Base-by-base conservation (phyloP, 2,329 filamentous ascomycete species). In the Trichothecium sympodiale region DNA sequence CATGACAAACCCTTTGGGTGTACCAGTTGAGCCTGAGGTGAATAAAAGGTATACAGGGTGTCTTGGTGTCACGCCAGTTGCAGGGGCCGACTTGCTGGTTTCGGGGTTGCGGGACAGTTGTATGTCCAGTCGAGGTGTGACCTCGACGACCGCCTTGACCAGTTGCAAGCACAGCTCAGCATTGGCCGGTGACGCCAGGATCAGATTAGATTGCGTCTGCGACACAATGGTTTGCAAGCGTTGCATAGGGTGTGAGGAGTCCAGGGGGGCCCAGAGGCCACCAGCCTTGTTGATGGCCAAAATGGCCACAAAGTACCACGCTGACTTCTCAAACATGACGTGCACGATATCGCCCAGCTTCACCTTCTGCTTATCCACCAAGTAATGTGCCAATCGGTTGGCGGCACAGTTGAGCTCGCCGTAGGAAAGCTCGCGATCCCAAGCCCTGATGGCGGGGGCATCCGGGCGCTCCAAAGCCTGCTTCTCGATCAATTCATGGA, bases 381-480 rank as follows among this genome's bases (percentile, higher is more conserved):
- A 41, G 8, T 33, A 27, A 16, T 31, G 18, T 8, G 16, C 17
- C 16, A 36, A 18, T 5, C 35, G 12, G 35, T 36, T 31, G 17
- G 35, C 17, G 6, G 29, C 17, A 8, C 15, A 7, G 35, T 34
- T 25, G 12, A 38, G 32, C 23, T 34, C 36, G 12, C 12, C 17
- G 17, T 38, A 38, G 13, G 36, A 34, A 20, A 33, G 16, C 16
- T 29, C 12, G 40, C 62, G 61, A 38, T 66, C 62, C 61, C 61
- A 65, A 3, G 62, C 61, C 32, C 59, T 45, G 23, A 66, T 53
- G 16, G 64, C 63, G 3, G 49, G 43, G 9, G 52, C 48, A 12
- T 46, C 37, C 0, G 62, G 60, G 12, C 16, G 20, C 8, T 13
- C 10, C 8, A 28, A 13, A 8, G 20, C 35, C 30, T 37, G 35